A percentile compares a stretch with the other conserved stretches of the same genome.
Evolutionary conservation across 164 flowering plant genomes (phyloP).

Genomic region (Vitis labrusca): DNA sequence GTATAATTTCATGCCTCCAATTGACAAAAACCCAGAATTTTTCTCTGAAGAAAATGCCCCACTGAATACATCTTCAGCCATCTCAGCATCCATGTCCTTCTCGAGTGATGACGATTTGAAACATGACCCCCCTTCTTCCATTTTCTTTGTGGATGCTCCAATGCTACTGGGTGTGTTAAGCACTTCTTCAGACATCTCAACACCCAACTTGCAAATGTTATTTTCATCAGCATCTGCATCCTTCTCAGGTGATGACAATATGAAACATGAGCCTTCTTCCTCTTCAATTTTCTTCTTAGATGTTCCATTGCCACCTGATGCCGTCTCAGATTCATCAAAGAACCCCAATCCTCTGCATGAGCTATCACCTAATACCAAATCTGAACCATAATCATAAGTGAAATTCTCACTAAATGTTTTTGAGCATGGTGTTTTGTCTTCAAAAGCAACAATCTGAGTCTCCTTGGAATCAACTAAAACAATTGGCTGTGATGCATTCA

Average conservation of each 20-base stretch:
- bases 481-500: slow-evolving; percentile 29
- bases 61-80: slow-evolving; percentile 18
- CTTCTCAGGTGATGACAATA: slow-evolving; percentile 25
- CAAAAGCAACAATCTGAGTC: slow-evolving; percentile 43
- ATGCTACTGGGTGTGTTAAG: slow-evolving; percentile 16
- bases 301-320: slow-evolving; percentile 25
- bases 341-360: slow-evolving; percentile 72
- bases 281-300: slow-evolving; percentile 32
- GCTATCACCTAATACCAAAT: slow-evolving; percentile 45
- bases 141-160: slow-evolving; percentile 28
- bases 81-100: slow-evolving; percentile 23
- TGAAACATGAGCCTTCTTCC: slow-evolving; percentile 20
- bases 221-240: slow-evolving; percentile 29
- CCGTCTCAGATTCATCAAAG: slow-evolving; percentile 39
- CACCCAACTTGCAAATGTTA: slow-evolving; percentile 3
- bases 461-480: slow-evolving; percentile 42
- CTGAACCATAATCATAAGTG: slow-evolving; percentile 47
- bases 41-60: slow-evolving; percentile 8
- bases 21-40: too few relatives aligned
- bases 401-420: slow-evolving; percentile 22
- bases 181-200: slow-evolving; percentile 19
- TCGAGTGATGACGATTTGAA: slow-evolving; percentile 25
- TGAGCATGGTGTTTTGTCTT: slow-evolving; percentile 43
- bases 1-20: too few relatives aligned
- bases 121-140: slow-evolving; percentile 26